phyloP scores from a whole-genome alignment of 352 stramenopile genomes.

The Phytophthora vignae region DNA sequence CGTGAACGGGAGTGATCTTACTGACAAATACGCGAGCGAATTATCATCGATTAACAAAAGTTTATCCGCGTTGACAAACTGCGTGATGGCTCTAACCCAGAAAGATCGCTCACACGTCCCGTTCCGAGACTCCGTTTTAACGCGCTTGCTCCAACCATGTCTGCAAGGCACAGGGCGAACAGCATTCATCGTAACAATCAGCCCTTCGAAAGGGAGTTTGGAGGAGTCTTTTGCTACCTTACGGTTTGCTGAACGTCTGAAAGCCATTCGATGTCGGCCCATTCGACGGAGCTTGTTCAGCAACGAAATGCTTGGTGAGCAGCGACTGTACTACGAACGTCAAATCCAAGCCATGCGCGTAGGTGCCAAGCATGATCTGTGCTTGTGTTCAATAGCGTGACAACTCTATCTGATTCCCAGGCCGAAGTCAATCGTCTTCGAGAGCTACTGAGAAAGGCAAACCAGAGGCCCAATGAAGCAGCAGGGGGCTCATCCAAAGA shows the following conservation, averaged over 20 bases:
- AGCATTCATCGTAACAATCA: conserved; percentile 76
- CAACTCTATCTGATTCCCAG: conserved; percentile 27
- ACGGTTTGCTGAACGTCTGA: conserved; percentile 73
- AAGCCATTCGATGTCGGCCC: conserved; percentile 62
- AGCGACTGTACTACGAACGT: conserved; percentile 70
- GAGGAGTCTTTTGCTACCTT: conserved; percentile 79
- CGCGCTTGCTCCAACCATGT: conserved; percentile 70
- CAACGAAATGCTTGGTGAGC: conserved; percentile 60
- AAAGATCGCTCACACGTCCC: conserved; percentile 61
- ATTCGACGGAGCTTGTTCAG: conserved; percentile 58
- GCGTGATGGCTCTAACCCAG: conserved; percentile 73
- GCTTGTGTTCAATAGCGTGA: neutral
- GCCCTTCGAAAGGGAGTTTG: conserved; percentile 55
- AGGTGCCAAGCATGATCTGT: conserved; percentile 1
- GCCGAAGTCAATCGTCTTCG: conserved; percentile 63
- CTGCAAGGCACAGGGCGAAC: conserved; percentile 62
- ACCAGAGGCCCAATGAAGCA: conserved; percentile 36
- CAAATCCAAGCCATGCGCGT: conserved; percentile 79
- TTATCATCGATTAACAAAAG: conserved; percentile 80
- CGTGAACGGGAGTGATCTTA: conserved; percentile 57
- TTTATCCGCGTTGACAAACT: conserved; percentile 78
- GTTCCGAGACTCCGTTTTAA: conserved; percentile 78
- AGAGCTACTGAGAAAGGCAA: conserved; percentile 55
- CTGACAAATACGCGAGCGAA: conserved; percentile 71
- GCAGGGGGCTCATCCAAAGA: conserved; percentile 26